Percentiles rank a stretch among this genome's conserved stretches.
phyloP scores from a whole-genome alignment of 495 filamentous ascomycete genomes.

The Hypoxylon fragiforme region DNA sequence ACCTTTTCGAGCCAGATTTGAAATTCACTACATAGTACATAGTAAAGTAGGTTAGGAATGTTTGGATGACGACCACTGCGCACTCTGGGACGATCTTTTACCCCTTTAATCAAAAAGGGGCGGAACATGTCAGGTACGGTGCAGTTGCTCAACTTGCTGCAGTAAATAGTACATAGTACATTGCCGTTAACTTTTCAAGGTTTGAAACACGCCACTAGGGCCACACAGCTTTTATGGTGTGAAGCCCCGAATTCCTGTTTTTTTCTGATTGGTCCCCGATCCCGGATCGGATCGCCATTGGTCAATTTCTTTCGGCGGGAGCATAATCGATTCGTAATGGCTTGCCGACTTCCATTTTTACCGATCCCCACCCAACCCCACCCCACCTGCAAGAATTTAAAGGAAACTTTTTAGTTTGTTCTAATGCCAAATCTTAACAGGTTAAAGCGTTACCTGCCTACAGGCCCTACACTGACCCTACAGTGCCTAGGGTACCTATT shows the following conservation, averaged over 20 bases:
- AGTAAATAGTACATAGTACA: constrained; percentile 3
- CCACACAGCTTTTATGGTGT: constrained; percentile 6
- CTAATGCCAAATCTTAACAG: no score
- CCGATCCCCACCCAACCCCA: no score
- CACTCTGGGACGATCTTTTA: constrained; percentile 20
- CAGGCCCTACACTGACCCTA: no score
- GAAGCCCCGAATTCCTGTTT: background rate
- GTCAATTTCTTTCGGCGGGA: background rate
- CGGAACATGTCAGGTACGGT: constrained; percentile 1
- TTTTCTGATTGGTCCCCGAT: constrained; percentile 11
- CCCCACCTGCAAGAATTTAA: no score
- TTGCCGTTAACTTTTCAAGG: constrained; percentile 10
- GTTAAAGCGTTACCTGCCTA: no score
- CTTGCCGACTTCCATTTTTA: no score
- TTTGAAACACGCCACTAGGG: constrained; percentile 31
- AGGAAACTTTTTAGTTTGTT: no score
- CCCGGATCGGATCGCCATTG: constrained; percentile 21
- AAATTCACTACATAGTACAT: no score
- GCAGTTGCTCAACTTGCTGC: no score
- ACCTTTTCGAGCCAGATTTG: constrained; percentile 14
- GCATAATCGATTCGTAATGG: no score
- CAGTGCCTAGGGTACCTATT: no score
- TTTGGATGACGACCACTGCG: background rate
- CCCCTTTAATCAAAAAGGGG: constrained; percentile 27
- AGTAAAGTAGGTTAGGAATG: background rate